Evolutionary conservation across 495 filamentous ascomycete genomes (phyloP).

Genomic region (Saxophila tyrrhenica): DNA sequence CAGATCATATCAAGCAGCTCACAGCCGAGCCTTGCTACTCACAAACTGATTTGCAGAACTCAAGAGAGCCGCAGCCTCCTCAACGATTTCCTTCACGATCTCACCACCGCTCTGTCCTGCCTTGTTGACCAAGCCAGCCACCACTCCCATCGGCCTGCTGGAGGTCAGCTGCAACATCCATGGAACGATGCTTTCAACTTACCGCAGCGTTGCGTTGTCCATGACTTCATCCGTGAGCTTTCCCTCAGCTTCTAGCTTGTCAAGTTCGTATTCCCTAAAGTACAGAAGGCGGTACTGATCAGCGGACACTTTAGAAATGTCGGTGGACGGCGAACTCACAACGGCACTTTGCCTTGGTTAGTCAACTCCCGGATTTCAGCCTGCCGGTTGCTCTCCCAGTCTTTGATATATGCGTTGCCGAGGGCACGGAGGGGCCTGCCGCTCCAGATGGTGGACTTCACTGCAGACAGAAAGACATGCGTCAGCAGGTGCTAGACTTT

Average conservation of each 20-base stretch:
- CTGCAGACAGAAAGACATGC: no score
- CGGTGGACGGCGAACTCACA: no score
- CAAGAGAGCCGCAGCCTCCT: background rate
- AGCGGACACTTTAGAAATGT: no score
- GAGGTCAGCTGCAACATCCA: background rate
- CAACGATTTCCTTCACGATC: slow-evolving; percentile 85
- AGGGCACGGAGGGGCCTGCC: slow-evolving; percentile 80
- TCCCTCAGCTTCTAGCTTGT: slow-evolving; percentile 40
- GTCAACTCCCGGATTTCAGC: slow-evolving; percentile 85
- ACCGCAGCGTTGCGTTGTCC: slow-evolving; percentile 47
- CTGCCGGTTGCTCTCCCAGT: slow-evolving; percentile 85
- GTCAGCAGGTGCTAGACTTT: slow-evolving; percentile 24
- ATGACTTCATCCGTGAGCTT: slow-evolving; percentile 79
- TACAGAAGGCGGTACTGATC: no score
- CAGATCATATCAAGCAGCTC: no score
- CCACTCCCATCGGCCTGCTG: slow-evolving; percentile 64
- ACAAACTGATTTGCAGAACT: background rate
- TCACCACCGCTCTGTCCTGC: slow-evolving; percentile 73
- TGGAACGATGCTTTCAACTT: background rate
- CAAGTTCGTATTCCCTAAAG: slow-evolving; percentile 67
- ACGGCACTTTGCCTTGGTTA: slow-evolving; percentile 72
- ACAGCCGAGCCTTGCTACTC: background rate
- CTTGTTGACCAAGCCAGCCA: slow-evolving; percentile 81
- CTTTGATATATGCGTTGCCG: slow-evolving; percentile 78
- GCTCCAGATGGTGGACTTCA: slow-evolving; percentile 29